Conservation (phyloP, 805 yeast species). For the Ogataea methylovora region DNA sequence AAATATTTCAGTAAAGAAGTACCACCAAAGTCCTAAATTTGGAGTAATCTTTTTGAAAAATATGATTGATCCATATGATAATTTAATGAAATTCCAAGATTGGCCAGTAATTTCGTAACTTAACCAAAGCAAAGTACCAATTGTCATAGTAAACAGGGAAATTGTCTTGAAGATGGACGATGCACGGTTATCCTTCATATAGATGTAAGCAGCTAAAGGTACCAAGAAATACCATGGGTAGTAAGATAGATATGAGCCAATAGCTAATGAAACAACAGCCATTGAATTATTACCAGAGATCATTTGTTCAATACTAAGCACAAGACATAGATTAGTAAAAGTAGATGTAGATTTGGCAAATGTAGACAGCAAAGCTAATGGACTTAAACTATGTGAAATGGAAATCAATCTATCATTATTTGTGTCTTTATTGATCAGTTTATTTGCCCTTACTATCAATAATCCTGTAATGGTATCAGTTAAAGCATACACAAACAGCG, state of each 20-base stretch:
- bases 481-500: constrained; percentile 42
- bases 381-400: constrained; percentile 78
- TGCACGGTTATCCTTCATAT: constrained; percentile 3
- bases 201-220: constrained; percentile 39
- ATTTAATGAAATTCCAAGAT: constrained; percentile 39
- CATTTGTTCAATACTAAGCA: constrained; percentile 39
- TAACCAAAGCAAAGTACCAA: constrained; percentile 22
- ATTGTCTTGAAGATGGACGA: constrained; percentile 17
- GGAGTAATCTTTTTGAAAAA: constrained; percentile 71
- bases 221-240: constrained; percentile 55
- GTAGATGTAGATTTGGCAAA: constrained; percentile 60
- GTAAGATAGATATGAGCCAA: constrained; percentile 56
- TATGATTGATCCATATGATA: constrained; percentile 52
- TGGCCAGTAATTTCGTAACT: constrained; percentile 33
- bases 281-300: constrained; percentile 30
- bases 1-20: constrained; percentile 92
- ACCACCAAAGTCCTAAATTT: constrained; percentile 98
- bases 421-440: too few species aligned
- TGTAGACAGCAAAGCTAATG: constrained; percentile 62
- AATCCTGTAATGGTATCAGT: constrained; percentile 52
- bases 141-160: constrained; percentile 17
- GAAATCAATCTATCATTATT: too few species aligned
- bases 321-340: constrained; percentile 52
- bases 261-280: constrained; percentile 46
- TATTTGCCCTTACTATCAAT: constrained; percentile 39